Evolutionary conservation across 169 alveolate genomes (phyloP).

Genomic region (Besnoitia besnoiti): DNA sequence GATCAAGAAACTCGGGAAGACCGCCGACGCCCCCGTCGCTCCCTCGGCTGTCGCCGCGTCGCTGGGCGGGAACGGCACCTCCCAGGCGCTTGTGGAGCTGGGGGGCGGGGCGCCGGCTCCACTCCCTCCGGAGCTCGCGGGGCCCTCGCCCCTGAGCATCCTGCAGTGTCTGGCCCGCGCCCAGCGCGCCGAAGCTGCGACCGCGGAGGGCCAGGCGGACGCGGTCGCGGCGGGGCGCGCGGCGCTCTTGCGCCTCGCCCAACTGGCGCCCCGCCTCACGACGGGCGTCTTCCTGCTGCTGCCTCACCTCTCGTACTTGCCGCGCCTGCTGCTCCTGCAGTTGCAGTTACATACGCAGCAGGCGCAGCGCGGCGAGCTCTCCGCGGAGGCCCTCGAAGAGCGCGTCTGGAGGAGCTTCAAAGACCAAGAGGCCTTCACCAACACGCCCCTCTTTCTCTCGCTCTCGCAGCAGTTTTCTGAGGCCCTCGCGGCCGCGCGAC

Average conservation of each 20-base stretch:
- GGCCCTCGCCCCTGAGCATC: slow-evolving; percentile 1
- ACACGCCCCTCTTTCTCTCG: background rate
- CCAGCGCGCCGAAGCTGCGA: slow-evolving; percentile 27
- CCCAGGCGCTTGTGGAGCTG: background rate
- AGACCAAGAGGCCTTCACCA: background rate
- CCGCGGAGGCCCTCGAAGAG: background rate
- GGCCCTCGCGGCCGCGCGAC: background rate
- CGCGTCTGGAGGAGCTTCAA: background rate
- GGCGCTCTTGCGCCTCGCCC: background rate
- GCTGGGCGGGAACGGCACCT: background rate
- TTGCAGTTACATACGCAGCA: slow-evolving; percentile 21
- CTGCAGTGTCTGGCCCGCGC: slow-evolving; percentile 4
- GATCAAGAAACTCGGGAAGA: background rate
- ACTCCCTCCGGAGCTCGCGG: background rate
- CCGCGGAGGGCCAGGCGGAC: slow-evolving; percentile 34
- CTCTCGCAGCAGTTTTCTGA: background rate
- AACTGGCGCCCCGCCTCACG: background rate
- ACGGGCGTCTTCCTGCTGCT: background rate
- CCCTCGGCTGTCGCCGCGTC: background rate
- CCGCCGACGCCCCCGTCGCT: background rate
- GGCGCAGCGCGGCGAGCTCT: slow-evolving; percentile 2
- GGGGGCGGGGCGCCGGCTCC: background rate
- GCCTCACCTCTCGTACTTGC: background rate
- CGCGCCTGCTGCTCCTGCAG: slow-evolving; percentile 16
- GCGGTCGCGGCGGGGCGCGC: background rate